Conservation (phyloP, 345 rosid genomes). For the Syzygium oleosum region DNA sequence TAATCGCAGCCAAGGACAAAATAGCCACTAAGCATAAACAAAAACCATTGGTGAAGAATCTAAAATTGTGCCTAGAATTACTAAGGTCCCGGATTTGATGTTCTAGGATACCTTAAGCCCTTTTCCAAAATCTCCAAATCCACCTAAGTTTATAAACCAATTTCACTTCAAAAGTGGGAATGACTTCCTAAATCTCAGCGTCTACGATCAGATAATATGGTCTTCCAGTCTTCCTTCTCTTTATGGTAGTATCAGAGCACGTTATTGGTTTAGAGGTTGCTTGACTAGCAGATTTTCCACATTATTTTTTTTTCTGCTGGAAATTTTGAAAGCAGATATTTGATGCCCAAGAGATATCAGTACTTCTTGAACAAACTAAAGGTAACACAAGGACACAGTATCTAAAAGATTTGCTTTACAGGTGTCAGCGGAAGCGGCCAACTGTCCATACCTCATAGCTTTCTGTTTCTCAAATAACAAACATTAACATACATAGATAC, state of each 20-base stretch:
- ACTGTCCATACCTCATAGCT: not conserved
- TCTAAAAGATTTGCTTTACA: not conserved
- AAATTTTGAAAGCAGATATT: not conserved
- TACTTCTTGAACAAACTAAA: not conserved
- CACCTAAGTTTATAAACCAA: not conserved
- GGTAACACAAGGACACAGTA: not conserved
- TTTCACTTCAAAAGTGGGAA: not conserved
- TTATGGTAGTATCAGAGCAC: not conserved
- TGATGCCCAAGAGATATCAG: not conserved
- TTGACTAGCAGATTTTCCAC: not conserved
- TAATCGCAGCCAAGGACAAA: not conserved
- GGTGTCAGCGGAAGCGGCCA: not conserved
- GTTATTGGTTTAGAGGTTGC: not conserved
- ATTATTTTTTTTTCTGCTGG: not conserved
- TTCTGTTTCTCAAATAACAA: not conserved
- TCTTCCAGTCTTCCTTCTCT: not conserved
- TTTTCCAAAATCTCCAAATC: not conserved
- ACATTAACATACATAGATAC: not conserved
- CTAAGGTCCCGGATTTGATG: not conserved
- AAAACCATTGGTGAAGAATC: not conserved
- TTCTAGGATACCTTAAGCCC: not conserved
- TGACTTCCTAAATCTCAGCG: not conserved
- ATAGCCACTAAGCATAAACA: not conserved
- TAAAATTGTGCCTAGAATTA: not conserved
- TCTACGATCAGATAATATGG: not conserved